Evolutionary conservation across 2,329 filamentous ascomycete species (phyloP).

Genomic region (Trichoderma sp.): DNA sequence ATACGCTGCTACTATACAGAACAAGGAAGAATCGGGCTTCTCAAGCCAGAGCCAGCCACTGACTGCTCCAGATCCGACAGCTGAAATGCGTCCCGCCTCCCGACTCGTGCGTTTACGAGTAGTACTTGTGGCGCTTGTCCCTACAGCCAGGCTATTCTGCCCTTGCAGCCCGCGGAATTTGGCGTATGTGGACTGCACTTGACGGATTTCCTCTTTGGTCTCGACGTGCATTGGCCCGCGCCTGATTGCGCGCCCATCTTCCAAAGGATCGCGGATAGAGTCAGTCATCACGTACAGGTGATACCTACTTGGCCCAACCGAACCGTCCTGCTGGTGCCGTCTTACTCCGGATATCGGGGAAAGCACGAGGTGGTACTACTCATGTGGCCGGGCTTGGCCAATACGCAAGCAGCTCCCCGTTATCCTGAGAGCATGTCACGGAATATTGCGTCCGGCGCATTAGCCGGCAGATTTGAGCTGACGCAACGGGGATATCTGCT

Average conservation of each 20-base stretch:
- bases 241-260: not conserved
- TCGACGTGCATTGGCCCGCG: not conserved
- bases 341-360: constrained; percentile 21
- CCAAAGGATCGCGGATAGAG: not conserved
- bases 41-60: not conserved
- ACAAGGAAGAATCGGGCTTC: not conserved
- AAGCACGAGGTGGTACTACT: constrained; percentile 10
- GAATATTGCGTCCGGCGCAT: not conserved
- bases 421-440: not conserved
- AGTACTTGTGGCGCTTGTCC: not conserved
- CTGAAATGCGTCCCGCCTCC: not conserved
- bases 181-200: not conserved
- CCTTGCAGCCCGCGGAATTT: constrained; percentile 10
- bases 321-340: constrained; percentile 22
- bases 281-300: not conserved
- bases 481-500: not conserved
- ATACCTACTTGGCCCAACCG: constrained; percentile 7
- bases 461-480: not conserved
- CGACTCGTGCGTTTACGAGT: not conserved
- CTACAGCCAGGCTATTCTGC: not conserved
- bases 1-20: not conserved
- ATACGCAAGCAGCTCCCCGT: constrained; percentile 1
- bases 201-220: constrained; percentile 29
- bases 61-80: not conserved
- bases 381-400: not conserved